phyloP scores from a whole-genome alignment of 139 green algal genomes.

The Protoeuglena noctilucae region DNA sequence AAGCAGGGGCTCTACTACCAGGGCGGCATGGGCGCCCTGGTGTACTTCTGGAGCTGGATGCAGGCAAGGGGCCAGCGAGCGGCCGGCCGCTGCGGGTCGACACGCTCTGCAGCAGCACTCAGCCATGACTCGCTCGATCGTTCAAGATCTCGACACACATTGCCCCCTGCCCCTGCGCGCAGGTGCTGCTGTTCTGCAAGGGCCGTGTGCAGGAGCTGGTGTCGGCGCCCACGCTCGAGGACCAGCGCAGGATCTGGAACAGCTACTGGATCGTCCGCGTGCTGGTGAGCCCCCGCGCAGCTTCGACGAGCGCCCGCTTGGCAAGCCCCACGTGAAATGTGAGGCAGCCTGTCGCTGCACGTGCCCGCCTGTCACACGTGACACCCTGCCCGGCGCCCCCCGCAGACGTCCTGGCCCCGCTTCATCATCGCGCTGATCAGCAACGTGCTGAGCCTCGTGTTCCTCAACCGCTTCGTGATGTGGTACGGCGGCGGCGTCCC shows the following conservation, averaged over 20 bases:
- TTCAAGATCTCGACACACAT: too few species aligned
- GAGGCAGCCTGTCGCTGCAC: too few species aligned
- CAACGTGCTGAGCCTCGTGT: constrained; percentile 15
- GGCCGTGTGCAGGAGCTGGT: constrained; percentile 32
- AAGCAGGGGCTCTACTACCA: constrained; percentile 85
- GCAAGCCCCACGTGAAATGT: too few species aligned
- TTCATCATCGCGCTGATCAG: constrained; percentile 16
- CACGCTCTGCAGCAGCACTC: too few species aligned
- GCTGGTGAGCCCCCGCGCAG: constrained; percentile 10
- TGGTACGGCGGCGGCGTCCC: constrained; percentile 89
- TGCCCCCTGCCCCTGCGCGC: too few species aligned
- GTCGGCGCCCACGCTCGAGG: constrained; percentile 62
- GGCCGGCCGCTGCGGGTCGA: too few species aligned
- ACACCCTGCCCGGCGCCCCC: too few species aligned
- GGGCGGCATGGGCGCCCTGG: constrained; percentile 67
- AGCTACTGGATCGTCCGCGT: constrained; percentile 46
- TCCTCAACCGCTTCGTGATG: constrained; percentile 58
- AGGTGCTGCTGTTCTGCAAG: too few species aligned
- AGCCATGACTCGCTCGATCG: too few species aligned
- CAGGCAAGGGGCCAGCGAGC: too few species aligned
- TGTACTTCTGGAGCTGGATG: constrained; percentile 12
- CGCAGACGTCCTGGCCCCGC: neutral
- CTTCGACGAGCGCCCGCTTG: too few species aligned
- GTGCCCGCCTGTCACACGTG: too few species aligned
- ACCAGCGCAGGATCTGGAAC: constrained; percentile 47